Evolutionary conservation across 2,329 filamentous ascomycete species (phyloP).

Genomic region (Diplodia intermedia): DNA sequence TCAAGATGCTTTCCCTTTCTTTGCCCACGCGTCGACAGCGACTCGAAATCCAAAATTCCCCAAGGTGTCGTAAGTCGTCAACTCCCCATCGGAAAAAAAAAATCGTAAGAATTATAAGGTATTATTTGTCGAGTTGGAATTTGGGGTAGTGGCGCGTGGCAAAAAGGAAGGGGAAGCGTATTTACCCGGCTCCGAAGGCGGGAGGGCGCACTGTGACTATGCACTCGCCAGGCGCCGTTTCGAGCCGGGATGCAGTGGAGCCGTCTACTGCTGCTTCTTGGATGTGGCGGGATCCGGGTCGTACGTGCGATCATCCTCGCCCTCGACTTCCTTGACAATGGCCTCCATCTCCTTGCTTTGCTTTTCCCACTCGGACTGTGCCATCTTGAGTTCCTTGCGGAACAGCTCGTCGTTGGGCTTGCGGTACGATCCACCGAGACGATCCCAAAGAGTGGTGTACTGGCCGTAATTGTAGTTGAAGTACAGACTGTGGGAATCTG

Average conservation of each 20-base stretch:
- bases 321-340: constrained; percentile 76
- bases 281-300: constrained; percentile 41
- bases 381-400: constrained; percentile 84
- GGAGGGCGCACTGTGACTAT: constrained; percentile 25
- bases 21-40: neutral
- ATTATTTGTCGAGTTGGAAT: neutral
- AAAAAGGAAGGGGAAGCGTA: constrained; percentile 1
- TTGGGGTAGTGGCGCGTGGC: constrained; percentile 13
- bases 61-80: constrained; percentile 15
- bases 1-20: neutral
- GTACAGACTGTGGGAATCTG: constrained; percentile 32
- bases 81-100: constrained; percentile 12
- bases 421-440: constrained; percentile 84
- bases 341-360: constrained; percentile 79
- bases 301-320: constrained; percentile 57
- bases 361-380: constrained; percentile 76
- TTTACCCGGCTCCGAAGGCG: neutral
- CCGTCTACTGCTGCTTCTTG: constrained; percentile 51
- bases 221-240: constrained; percentile 15
- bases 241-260: neutral
- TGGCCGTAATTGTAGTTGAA: constrained; percentile 95
- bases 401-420: constrained; percentile 87
- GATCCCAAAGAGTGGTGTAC: constrained; percentile 91
- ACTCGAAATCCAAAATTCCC: constrained; percentile 3
- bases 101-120: constrained; percentile 21